Conservation (phyloP, 495 filamentous ascomycete species). For the Saxispiralis lemnorum region DNA sequence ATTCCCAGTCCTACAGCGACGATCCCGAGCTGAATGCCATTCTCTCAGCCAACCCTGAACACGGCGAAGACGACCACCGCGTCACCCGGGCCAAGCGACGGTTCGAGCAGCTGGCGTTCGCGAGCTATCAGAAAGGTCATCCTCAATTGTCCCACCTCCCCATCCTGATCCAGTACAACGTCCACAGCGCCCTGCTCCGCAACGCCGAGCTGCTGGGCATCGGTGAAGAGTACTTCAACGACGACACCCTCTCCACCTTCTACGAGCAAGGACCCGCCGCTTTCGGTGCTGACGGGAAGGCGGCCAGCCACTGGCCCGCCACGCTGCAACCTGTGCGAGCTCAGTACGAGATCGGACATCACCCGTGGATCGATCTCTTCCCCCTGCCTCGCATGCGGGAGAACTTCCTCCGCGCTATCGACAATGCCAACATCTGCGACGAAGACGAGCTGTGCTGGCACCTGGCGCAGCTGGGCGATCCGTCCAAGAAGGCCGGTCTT, state of each 20-base stretch:
- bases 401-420: neutral
- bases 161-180: conserved; percentile 28
- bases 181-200: conserved; percentile 23
- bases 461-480: conserved; percentile 10
- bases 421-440: neutral
- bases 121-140: conserved; percentile 9
- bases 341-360: neutral
- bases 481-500: conserved; percentile 20
- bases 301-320: conserved; percentile 19
- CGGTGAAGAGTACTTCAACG: neutral
- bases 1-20: too few species aligned
- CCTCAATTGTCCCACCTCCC: conserved; percentile 16
- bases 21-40: too few species aligned
- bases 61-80: too few species aligned
- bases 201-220: neutral
- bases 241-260: too few species aligned
- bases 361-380: conserved; percentile 1
- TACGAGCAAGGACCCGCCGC: too few species aligned
- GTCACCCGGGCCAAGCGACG: too few species aligned
- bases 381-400: neutral
- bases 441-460: neutral
- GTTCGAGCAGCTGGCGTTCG: too few species aligned
- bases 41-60: too few species aligned
- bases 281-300: neutral
- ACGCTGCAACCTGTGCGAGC: conserved; percentile 23